Conservation (phyloP, 208 protist species). For the Trypanosoma platydactyli region DNA sequence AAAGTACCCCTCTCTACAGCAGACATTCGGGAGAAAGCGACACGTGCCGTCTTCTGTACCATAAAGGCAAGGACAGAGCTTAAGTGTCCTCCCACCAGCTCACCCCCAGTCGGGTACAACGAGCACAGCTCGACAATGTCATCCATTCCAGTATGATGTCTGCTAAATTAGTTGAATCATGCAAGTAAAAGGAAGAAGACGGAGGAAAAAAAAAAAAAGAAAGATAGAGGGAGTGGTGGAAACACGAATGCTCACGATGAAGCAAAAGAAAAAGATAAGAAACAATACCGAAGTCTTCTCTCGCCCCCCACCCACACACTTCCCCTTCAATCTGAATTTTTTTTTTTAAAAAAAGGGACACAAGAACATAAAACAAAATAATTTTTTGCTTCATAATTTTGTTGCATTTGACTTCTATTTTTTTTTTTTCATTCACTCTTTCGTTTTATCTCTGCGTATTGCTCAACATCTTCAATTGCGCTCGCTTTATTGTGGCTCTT, state of each 20-base stretch:
- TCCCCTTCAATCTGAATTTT: no score
- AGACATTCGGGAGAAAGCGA: slow-evolving; percentile 17
- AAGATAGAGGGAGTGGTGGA: not conserved
- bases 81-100: not conserved
- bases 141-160: slow-evolving; percentile 12
- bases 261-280: not conserved
- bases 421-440: no score
- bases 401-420: not conserved
- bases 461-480: no score
- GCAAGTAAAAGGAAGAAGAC: slow-evolving; percentile 18
- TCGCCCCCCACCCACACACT: no score
- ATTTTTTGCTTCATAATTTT: not conserved
- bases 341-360: slow-evolving; percentile 4
- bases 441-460: no score
- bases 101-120: slow-evolving; percentile 3
- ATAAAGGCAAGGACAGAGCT: slow-evolving; percentile 20
- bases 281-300: not conserved
- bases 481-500: not conserved
- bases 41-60: slow-evolving; percentile 7
- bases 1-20: slow-evolving; percentile 17
- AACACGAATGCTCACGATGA: not conserved
- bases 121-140: slow-evolving; percentile 19
- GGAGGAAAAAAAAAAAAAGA: slow-evolving; percentile 16
- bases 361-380: not conserved
- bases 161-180: not conserved